These are phyloP conservation scores for Phanerochaete sordida DNA, from an alignment of 768 basidiomycete species.

Conservation along the genomic window DNA sequence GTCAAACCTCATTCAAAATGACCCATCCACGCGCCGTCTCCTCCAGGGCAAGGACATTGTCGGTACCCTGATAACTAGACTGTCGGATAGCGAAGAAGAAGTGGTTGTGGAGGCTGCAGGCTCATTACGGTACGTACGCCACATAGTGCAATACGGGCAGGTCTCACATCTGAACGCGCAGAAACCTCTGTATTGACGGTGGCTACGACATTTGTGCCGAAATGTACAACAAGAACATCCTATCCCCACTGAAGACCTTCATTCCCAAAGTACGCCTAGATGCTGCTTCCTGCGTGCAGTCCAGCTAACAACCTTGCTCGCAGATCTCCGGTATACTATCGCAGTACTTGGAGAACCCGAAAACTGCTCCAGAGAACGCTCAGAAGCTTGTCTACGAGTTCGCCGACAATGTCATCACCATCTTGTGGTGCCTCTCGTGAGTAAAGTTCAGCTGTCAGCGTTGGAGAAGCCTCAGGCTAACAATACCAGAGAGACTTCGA, in stretches of 20 bases:
- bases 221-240: constrained; percentile 95
- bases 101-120: constrained; percentile 89
- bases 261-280: constrained; percentile 72
- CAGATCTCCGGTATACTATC: constrained; percentile 76
- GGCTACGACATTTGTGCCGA: constrained; percentile 94
- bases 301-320: background rate
- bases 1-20: constrained; percentile 94
- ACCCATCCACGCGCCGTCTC: constrained; percentile 85
- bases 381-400: constrained; percentile 81
- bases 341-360: constrained; percentile 59
- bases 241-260: constrained; percentile 71
- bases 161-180: constrained; percentile 26
- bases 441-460: constrained; percentile 29
- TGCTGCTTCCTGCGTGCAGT: background rate
- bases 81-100: constrained; percentile 88
- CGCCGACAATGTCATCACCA: constrained; percentile 89
- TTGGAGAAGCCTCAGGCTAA: constrained; percentile 16
- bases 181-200: constrained; percentile 92
- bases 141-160: background rate
- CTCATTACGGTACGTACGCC: constrained; percentile 65
- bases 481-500: constrained; percentile 75
- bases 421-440: constrained; percentile 93
- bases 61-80: constrained; percentile 77
- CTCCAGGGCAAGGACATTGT: constrained; percentile 91
- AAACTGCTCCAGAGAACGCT: constrained; percentile 62